These are phyloP conservation scores for Annulohypoxylon bovei DNA, from an alignment of 495 filamentous ascomycete species.

Conservation along the genomic window DNA sequence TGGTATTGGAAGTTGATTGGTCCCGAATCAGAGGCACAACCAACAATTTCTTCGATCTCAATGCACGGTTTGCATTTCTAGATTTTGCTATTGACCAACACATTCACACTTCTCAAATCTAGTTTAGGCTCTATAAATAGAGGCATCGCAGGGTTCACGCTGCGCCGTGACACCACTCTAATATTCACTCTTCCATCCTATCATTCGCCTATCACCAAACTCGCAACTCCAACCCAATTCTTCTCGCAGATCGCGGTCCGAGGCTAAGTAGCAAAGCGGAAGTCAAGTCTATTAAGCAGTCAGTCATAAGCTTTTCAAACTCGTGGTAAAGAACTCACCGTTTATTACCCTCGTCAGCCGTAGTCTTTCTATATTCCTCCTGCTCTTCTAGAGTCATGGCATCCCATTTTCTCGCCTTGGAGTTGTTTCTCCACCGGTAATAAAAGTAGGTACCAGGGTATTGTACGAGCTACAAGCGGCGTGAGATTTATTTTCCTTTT, in stretches of 20 bases:
- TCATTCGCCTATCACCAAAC: too few relatives aligned
- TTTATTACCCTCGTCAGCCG: slow-evolving; percentile 43
- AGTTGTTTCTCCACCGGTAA: slow-evolving; percentile 47
- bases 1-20: slow-evolving; percentile 9
- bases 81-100: too few relatives aligned
- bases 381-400: slow-evolving; percentile 48
- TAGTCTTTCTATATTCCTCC: slow-evolving; percentile 44
- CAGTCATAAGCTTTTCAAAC: not conserved
- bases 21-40: not conserved
- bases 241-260: too few relatives aligned
- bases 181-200: too few relatives aligned
- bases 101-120: too few relatives aligned
- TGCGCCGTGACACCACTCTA: too few relatives aligned
- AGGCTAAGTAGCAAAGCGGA: slow-evolving; percentile 43
- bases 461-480: slow-evolving; percentile 31
- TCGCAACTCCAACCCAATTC: too few relatives aligned
- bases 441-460: slow-evolving; percentile 48
- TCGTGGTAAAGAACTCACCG: slow-evolving; percentile 35
- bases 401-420: slow-evolving; percentile 47
- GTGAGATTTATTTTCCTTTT: too few relatives aligned
- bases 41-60: not conserved
- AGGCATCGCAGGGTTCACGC: too few relatives aligned
- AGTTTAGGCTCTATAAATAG: too few relatives aligned
- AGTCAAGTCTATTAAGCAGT: slow-evolving; percentile 33
- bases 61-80: not conserved